Conservation (phyloP, 2,329 filamentous ascomycete species). For the Epichloe baconii region DNA sequence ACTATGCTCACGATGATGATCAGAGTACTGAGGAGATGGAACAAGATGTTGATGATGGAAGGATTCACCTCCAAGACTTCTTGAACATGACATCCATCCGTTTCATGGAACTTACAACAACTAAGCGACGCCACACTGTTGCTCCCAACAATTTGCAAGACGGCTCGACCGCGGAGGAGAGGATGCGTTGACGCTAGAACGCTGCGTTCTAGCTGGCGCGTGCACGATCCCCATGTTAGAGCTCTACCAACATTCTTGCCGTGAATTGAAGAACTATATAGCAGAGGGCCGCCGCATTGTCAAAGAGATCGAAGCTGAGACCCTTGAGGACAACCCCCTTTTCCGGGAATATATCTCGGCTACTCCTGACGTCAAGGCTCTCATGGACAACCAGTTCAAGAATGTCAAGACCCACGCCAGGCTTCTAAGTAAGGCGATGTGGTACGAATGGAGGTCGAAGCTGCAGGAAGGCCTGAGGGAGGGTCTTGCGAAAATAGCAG, state of each 20-base stretch:
- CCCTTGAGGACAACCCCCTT: slow-evolving; percentile 79
- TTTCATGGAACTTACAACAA: slow-evolving; percentile 97
- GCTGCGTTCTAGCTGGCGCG: slow-evolving; percentile 74
- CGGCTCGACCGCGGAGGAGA: slow-evolving; percentile 25
- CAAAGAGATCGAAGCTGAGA: slow-evolving; percentile 79
- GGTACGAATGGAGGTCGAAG: slow-evolving; percentile 96
- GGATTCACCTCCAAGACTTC: slow-evolving; percentile 81
- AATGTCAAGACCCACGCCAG: slow-evolving; percentile 91
- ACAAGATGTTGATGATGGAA: slow-evolving; percentile 39
- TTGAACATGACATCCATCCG: slow-evolving; percentile 90
- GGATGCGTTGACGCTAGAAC: slow-evolving; percentile 51
- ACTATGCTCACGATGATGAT: slow-evolving; percentile 29
- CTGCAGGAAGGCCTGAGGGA: slow-evolving; percentile 69
- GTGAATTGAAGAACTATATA: slow-evolving; percentile 93
- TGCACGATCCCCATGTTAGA: slow-evolving; percentile 90
- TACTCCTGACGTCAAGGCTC: slow-evolving; percentile 63
- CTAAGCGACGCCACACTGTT: slow-evolving; percentile 77
- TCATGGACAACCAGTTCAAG: slow-evolving; percentile 96
- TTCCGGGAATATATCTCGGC: slow-evolving; percentile 88
- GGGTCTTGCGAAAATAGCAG: slow-evolving; percentile 60
- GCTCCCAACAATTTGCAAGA: slow-evolving; percentile 39
- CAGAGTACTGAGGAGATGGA: slow-evolving; percentile 29
- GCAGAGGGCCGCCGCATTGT: slow-evolving; percentile 84
- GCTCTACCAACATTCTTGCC: slow-evolving; percentile 88
- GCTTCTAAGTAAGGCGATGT: slow-evolving; percentile 84